These are phyloP conservation scores for Mycena metata DNA, from an alignment of 768 basidiomycete species.

Conservation along the genomic window DNA sequence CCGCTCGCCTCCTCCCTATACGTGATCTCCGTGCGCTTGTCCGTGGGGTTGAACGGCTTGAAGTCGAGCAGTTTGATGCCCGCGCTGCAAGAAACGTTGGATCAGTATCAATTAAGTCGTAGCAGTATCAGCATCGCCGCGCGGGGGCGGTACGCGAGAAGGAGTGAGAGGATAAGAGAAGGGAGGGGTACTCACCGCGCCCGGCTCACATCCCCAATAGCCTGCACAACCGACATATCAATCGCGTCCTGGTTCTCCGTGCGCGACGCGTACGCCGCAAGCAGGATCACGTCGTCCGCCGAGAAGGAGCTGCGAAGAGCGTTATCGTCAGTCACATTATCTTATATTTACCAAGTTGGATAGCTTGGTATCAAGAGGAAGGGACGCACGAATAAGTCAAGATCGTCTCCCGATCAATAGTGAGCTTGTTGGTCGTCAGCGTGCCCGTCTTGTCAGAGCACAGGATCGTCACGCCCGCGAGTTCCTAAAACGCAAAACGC, in stretches of 20 bases:
- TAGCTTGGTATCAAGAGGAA: no score
- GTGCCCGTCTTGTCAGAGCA: constrained; percentile 99
- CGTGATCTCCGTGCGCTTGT: constrained; percentile 99
- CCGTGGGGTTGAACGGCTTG: constrained; percentile 99
- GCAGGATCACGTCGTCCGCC: constrained; percentile 91
- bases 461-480: constrained; percentile 98
- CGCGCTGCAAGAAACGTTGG: constrained; percentile 46
- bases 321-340: no score
- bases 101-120: no score
- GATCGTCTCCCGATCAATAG: constrained; percentile 94
- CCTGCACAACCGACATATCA: constrained; percentile 86
- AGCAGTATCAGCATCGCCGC: no score
- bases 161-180: no score
- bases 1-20: constrained; percentile 92
- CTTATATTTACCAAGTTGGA: no score
- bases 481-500: no score
- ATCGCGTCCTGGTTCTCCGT: constrained; percentile 99
- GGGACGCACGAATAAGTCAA: constrained; percentile 83
- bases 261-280: constrained; percentile 96
- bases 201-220: constrained; percentile 76
- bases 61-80: constrained; percentile 98
- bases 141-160: no score
- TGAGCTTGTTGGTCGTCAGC: constrained; percentile 99
- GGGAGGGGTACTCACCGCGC: constrained; percentile 76
- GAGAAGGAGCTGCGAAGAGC: constrained; percentile 72